phyloP scores from a whole-genome alignment of 352 stramenopile genomes.

The Globisporangium carolinianum region DNA sequence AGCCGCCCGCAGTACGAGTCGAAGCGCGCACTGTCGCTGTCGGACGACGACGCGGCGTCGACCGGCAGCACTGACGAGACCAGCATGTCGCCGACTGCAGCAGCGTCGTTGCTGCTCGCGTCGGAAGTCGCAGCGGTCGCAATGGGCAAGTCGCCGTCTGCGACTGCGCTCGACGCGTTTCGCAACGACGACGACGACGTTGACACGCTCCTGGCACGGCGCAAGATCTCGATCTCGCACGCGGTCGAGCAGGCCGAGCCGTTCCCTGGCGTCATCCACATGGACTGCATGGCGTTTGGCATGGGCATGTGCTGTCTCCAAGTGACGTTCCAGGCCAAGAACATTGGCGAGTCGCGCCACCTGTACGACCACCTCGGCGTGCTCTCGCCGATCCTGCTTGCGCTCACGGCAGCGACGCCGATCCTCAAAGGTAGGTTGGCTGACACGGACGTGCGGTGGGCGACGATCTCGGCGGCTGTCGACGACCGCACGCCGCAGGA shows the following conservation, averaged over 20 bases:
- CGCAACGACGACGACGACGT: conserved; percentile 18
- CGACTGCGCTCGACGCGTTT: conserved; percentile 36
- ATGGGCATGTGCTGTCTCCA: conserved; percentile 99
- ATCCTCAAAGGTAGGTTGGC: conserved; percentile 93
- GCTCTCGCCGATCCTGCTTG: conserved; percentile 97
- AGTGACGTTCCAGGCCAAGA: conserved; percentile 97
- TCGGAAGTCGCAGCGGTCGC: conserved; percentile 7
- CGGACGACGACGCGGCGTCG: conserved; percentile 14
- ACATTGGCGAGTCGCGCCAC: conserved; percentile 97
- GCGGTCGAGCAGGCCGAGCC: conserved; percentile 66
- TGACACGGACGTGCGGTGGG: conserved; percentile 92
- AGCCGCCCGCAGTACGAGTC: conserved; percentile 72
- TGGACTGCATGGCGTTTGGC: conserved; percentile 99
- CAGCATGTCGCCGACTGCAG: conserved; percentile 9
- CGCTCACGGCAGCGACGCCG: conserved; percentile 97
- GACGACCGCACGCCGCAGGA: conserved; percentile 92
- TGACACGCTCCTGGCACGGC: conserved; percentile 37
- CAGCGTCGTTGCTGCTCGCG: conserved; percentile 12
- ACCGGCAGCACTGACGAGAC: conserved; percentile 13
- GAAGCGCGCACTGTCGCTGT: conserved; percentile 30
- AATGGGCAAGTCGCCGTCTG: conserved; percentile 72
- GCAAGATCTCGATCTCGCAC: conserved; percentile 66
- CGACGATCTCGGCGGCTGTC: conserved; percentile 96
- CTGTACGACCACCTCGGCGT: conserved; percentile 99
- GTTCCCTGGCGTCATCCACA: conserved; percentile 92